phyloP scores from a whole-genome alignment of 2,329 filamentous ascomycete species.

The Ilyonectria robusta region DNA sequence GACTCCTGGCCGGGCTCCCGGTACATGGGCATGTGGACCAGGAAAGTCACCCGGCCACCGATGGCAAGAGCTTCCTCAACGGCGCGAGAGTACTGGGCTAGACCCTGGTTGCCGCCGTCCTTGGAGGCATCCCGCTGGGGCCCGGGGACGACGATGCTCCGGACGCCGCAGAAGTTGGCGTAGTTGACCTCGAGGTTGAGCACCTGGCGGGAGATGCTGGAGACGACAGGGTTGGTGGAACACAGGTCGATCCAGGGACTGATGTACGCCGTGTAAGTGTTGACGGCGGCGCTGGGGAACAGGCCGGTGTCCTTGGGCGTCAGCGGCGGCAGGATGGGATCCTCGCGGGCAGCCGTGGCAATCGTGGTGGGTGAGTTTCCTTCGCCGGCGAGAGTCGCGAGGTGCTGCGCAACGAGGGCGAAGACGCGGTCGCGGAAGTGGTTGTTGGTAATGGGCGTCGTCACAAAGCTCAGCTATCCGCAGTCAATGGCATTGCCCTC shows the following conservation, averaged over 20 bases:
- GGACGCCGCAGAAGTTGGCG: constrained; percentile 93
- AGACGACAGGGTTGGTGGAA: constrained; percentile 85
- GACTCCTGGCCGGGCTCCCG: constrained; percentile 75
- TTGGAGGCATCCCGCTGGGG: constrained; percentile 76
- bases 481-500: constrained; percentile 37
- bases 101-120: constrained; percentile 63
- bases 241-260: constrained; percentile 95
- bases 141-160: constrained; percentile 85
- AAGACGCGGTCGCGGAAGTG: constrained; percentile 80
- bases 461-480: constrained; percentile 81
- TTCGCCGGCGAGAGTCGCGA: constrained; percentile 60
- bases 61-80: constrained; percentile 84
- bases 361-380: constrained; percentile 56
- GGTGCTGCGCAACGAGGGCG: constrained; percentile 70
- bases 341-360: constrained; percentile 63
- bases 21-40: constrained; percentile 88
- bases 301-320: constrained; percentile 85
- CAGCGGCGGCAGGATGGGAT: constrained; percentile 76
- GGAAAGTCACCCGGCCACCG: constrained; percentile 82
- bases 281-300: constrained; percentile 76
- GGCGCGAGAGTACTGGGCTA: constrained; percentile 85
- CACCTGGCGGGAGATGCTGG: constrained; percentile 89
- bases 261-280: constrained; percentile 82
- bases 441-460: constrained; percentile 81
- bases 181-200: constrained; percentile 93